Base-by-base conservation (phyloP, 1,284 basidiomycete genomes). In the Rhodofomes roseus region DNA sequence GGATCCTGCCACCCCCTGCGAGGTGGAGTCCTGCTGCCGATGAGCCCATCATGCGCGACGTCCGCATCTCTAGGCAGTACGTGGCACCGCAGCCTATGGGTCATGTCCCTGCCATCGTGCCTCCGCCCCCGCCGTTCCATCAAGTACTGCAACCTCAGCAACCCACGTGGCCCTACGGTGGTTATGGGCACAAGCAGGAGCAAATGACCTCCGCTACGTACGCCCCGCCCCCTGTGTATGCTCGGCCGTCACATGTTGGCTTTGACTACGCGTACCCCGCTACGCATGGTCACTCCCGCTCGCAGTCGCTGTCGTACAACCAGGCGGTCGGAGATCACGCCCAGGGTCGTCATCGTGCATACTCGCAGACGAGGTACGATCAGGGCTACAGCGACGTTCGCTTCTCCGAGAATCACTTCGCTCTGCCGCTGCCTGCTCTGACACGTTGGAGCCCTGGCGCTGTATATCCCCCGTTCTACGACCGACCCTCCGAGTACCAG, bases 11-110 rank as follows among this genome's bases (percentile, higher is more conserved):
- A 50, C 87, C 90, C 16, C 90, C 90, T 20, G 85, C 90, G 7
- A 84, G 84, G 70, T 92, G 90, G 90, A 90, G 87, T 67, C 89
- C 90, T 54, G 81, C 83, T 11, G 87, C 80, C 16, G 89, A 91
- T 66, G 88, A 90, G 64, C 89, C 87, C 23, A 82, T 92, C 59
- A 72, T 82, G 44, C 81, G 82, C 43, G 77, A 81, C 57, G 80
- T 77, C 65, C 78, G 82, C 56, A 69, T 70, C 46, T 81, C 75
- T 59, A 81, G 80, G 2, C 80, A 84, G 48, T 90, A 90, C 61
- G 75, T 87, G 48, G 85, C 89, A 16, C 84, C 87, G 25, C 88
- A 86, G 62, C 79, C 89, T 1, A 55, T 71, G 36, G 65, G 80
- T 9, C 68, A 63, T 41, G 44, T 60, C 31, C 60, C 64, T 23